These are phyloP conservation scores for Piromyces finnis DNA, from an alignment of 192 early-diverging fungal genomes.

Conservation along the genomic window DNA sequence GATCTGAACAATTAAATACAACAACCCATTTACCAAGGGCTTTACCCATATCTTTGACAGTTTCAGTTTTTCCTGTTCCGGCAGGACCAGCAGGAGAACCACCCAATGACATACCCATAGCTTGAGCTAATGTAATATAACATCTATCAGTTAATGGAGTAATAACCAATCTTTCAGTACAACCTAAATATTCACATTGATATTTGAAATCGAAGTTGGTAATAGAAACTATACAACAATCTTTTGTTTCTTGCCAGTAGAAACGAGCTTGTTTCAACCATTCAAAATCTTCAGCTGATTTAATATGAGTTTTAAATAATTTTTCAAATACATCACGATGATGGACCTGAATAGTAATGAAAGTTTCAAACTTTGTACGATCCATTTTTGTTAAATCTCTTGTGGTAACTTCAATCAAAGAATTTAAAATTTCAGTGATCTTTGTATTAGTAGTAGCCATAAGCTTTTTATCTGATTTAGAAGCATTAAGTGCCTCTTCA, in stretches of 20 bases:
- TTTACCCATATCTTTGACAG: slow-evolving; percentile 43
- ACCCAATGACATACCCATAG: slow-evolving; percentile 43
- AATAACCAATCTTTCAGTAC: slow-evolving; percentile 42
- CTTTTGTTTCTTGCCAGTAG: slow-evolving; percentile 51
- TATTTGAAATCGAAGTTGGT: slow-evolving; percentile 48
- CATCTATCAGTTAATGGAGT: slow-evolving; percentile 40
- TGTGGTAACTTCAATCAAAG: slow-evolving; percentile 39
- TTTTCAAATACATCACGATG: slow-evolving; percentile 50
- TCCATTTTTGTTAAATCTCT: slow-evolving; percentile 46
- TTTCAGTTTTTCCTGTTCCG: slow-evolving; percentile 46
- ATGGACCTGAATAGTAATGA: slow-evolving; percentile 51
- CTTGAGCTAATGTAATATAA: slow-evolving; percentile 44
- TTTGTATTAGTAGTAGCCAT: slow-evolving; percentile 34
- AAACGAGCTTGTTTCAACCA: slow-evolving; percentile 46
- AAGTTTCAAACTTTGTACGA: slow-evolving; percentile 38
- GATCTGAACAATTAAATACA: slow-evolving; percentile 49
- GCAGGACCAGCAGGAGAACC: slow-evolving; percentile 40
- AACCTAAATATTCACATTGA: slow-evolving; percentile 46
- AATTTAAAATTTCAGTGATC: slow-evolving; percentile 38
- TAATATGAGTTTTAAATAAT: slow-evolving; percentile 34
- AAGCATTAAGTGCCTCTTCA: slow-evolving; percentile 30
- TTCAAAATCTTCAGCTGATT: slow-evolving; percentile 39
- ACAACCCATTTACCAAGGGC: slow-evolving; percentile 51
- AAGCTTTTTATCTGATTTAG: slow-evolving; percentile 43
- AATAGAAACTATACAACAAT: slow-evolving; percentile 41